These are phyloP conservation scores for Rhynchosporium secalis DNA, from an alignment of 2,329 filamentous ascomycete species.

Conservation along the genomic window DNA sequence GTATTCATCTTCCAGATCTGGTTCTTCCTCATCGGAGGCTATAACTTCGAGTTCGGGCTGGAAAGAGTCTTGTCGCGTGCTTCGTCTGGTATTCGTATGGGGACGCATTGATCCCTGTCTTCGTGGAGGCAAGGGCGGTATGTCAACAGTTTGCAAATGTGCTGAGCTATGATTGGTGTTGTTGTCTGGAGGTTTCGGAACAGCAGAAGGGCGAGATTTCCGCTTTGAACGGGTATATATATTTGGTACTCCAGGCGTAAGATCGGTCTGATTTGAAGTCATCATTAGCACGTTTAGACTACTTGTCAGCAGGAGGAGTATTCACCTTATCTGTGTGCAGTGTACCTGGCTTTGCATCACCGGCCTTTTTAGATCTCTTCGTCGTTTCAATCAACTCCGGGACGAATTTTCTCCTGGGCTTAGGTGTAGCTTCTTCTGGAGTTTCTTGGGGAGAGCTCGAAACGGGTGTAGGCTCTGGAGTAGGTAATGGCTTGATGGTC, in stretches of 20 bases:
- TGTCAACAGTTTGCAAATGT: conserved; percentile 35
- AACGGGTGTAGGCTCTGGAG: conserved; percentile 58
- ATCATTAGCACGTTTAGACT: conserved; percentile 16
- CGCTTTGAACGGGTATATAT: conserved; percentile 36
- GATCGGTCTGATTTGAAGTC: conserved; percentile 32
- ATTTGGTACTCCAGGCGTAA: conserved; percentile 37
- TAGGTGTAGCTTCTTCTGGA: conserved; percentile 39
- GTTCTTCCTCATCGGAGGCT: conserved; percentile 42
- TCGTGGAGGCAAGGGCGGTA: conserved; percentile 42
- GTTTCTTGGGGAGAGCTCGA: conserved; percentile 43
- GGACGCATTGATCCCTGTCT: conserved; percentile 45
- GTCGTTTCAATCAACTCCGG: conserved; percentile 83
- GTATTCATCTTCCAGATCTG: conserved; percentile 48
- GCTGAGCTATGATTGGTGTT: conserved; percentile 43
- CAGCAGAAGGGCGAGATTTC: conserved; percentile 30
- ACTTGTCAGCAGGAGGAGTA: conserved; percentile 42
- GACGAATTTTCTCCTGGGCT: conserved; percentile 56
- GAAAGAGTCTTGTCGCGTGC: conserved; percentile 44
- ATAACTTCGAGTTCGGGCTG: conserved; percentile 44
- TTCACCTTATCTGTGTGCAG: conserved; percentile 69
- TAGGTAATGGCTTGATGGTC: conserved; percentile 44
- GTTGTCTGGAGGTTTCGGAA: conserved; percentile 51
- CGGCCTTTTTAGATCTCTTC: conserved; percentile 66
- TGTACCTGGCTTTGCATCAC: conserved; percentile 63
- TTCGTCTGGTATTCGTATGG: conserved; percentile 44